A percentile compares a stretch with the other conserved stretches of the same genome.
Conservation (phyloP, 2,329 filamentous ascomycete species). For the Diaporthe citri region DNA sequence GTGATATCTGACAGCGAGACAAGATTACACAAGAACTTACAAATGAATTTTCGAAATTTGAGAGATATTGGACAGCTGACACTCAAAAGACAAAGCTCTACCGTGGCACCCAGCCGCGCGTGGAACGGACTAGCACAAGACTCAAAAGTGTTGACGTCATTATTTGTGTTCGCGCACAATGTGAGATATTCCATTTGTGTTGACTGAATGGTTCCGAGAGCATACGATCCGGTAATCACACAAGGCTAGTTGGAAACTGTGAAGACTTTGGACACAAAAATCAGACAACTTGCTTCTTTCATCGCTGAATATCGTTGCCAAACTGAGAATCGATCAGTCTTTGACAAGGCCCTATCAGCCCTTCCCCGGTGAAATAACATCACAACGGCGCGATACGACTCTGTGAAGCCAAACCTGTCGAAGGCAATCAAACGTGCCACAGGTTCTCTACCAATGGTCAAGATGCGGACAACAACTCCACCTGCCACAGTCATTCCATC, state of each 20-base stretch:
- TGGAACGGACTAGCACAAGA: background rate
- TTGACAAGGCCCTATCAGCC: background rate
- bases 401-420: background rate
- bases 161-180: background rate
- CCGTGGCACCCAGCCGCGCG: background rate
- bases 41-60: too few relatives aligned
- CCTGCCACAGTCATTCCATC: background rate
- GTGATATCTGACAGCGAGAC: background rate
- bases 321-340: too few relatives aligned
- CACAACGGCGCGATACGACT: too few relatives aligned
- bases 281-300: too few relatives aligned
- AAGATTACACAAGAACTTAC: background rate
- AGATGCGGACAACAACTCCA: background rate
- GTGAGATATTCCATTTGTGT: background rate
- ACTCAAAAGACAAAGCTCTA: background rate
- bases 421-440: too few relatives aligned
- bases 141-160: slow-evolving; percentile 30
- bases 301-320: background rate
- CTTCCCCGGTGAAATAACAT: background rate
- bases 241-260: background rate
- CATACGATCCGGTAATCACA: background rate
- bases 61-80: background rate
- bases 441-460: too few relatives aligned
- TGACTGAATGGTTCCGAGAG: background rate
- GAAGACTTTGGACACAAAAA: background rate